These are phyloP conservation scores for Kalanchoe fedtschenkoi DNA, from an alignment of 164 flowering plant species.

Conservation along the genomic window DNA sequence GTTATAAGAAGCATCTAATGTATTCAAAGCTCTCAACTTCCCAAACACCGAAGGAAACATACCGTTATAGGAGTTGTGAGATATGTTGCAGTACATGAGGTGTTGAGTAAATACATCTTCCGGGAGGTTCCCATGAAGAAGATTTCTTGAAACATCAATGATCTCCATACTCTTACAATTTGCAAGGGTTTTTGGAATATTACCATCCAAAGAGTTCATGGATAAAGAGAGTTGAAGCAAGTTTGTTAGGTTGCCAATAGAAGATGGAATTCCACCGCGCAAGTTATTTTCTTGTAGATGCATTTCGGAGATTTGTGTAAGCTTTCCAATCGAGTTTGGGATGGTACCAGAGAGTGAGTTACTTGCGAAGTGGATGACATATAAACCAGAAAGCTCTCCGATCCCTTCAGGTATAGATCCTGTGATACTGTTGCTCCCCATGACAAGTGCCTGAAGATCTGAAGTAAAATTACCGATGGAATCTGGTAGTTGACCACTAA, in stretches of 20 bases:
- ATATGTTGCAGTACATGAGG: too few relatives aligned
- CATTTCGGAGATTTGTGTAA: neutral
- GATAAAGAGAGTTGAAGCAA: neutral
- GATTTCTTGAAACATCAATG: neutral
- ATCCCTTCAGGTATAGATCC: slow-evolving; percentile 19
- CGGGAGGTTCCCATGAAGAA: neutral
- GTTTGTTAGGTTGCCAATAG: neutral
- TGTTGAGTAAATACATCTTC: neutral
- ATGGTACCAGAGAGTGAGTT: slow-evolving; percentile 10
- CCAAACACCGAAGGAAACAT: neutral
- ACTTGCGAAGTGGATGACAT: neutral
- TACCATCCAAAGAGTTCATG: neutral
- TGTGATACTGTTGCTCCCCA: slow-evolving; percentile 13
- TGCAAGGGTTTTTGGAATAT: neutral
- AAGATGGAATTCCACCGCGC: neutral
- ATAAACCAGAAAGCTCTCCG: slow-evolving; percentile 11
- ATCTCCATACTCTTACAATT: neutral
- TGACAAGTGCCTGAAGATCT: neutral
- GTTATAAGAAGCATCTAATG: too few relatives aligned
- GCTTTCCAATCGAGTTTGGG: slow-evolving; percentile 12
- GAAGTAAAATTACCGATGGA: slow-evolving; percentile 19
- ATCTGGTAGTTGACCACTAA: slow-evolving; percentile 13
- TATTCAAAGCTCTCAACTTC: too few relatives aligned
- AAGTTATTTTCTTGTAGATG: too few relatives aligned
- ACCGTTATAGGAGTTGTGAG: neutral